Base-by-base conservation (phyloP, 257 asterid genomes). In the Leptodermis oblonga region DNA sequence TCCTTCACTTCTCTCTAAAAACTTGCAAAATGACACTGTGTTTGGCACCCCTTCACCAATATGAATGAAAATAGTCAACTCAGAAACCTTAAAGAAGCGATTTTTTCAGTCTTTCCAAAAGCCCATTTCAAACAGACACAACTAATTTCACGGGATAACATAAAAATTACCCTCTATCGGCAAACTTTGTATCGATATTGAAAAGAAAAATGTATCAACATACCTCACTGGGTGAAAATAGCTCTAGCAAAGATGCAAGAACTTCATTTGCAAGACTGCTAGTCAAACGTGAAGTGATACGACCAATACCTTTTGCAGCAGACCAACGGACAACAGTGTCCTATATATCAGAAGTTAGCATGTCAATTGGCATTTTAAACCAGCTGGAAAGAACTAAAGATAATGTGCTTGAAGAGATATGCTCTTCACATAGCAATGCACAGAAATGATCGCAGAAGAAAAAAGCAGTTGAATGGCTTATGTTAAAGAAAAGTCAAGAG, bases 251-350 rank as follows among this genome's bases (percentile, higher is more conserved):
- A 71, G 97, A 94, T 77, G 95, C 90, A 70, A 94, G 87, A 76
- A 94, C 87, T 80, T 94, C 97, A 79, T 85, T 96, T 7, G 90
- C 85, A 69, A 94, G 97, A 48, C 85, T 71, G 74, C 83, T 82
- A 65, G 95, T 87, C 71, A 94, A 79, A 59, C 89, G 89, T 73
- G 99, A 86, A 56, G 96, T 79, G 70, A 90, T 81, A 23, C 99
- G 96, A 71, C 99, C 99, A 76, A 93, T 78, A 72, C 99, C 99
- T 83, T 93, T 93, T 72, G 99, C 99, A 73, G 97, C 95, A 74
- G 99, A 93, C 99, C 99, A 93, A 65, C 99, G 89, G 65, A 93
- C 99, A 39, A 93, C 92, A 67, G 99, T 93, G 79, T 89, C 99
- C 99, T 93, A 67, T 43, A 45, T 59, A 34, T 49, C 43, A 66